A percentile compares a stretch with the other conserved stretches of the same genome.
phyloP scores from a whole-genome alignment of 768 basidiomycete genomes.

The Hericium rajendrae region DNA sequence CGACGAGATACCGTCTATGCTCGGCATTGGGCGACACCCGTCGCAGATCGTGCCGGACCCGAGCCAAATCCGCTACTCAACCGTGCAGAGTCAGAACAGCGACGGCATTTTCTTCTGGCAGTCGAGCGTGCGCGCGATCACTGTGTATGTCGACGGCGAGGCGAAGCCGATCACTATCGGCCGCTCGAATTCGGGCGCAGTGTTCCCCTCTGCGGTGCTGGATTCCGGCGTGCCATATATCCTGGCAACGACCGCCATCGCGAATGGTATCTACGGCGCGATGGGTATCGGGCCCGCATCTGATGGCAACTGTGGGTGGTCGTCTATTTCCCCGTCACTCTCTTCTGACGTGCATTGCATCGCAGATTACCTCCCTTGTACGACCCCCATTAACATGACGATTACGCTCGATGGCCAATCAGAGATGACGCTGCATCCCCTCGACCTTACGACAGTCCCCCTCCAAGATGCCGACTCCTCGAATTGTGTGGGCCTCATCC shows the following conservation, averaged over 20 bases:
- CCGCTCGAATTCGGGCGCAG: slow-evolving; percentile 26
- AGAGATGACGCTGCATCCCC: slow-evolving; percentile 59
- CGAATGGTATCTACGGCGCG: slow-evolving; percentile 74
- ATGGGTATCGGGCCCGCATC: slow-evolving; percentile 47
- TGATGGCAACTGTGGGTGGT: slow-evolving; percentile 54
- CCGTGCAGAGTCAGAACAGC: slow-evolving; percentile 28
- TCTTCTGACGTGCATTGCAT: slow-evolving; percentile 4
- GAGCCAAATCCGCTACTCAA: slow-evolving; percentile 37
- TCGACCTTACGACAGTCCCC: slow-evolving; percentile 55
- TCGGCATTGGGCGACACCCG: slow-evolving; percentile 68
- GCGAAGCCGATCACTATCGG: slow-evolving; percentile 32
- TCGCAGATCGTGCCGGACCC: slow-evolving; percentile 41
- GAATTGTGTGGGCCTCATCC: slow-evolving; percentile 59
- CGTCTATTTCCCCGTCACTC: not conserved
- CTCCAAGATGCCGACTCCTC: slow-evolving; percentile 30
- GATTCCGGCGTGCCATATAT: slow-evolving; percentile 67
- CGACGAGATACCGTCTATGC: slow-evolving; percentile 39
- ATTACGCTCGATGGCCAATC: slow-evolving; percentile 51
- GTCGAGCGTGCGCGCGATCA: slow-evolving; percentile 43
- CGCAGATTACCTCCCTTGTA: slow-evolving; percentile 68
- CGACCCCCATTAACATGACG: slow-evolving; percentile 60
- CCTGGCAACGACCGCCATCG: slow-evolving; percentile 46
- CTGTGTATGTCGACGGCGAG: slow-evolving; percentile 45
- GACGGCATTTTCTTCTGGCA: slow-evolving; percentile 55
- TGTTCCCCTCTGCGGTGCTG: slow-evolving; percentile 54